A percentile compares a stretch with the other conserved stretches of the same genome.
Evolutionary conservation across 2,329 filamentous ascomycete genomes (phyloP).

Genomic region (Botrytis paeoniae): DNA sequence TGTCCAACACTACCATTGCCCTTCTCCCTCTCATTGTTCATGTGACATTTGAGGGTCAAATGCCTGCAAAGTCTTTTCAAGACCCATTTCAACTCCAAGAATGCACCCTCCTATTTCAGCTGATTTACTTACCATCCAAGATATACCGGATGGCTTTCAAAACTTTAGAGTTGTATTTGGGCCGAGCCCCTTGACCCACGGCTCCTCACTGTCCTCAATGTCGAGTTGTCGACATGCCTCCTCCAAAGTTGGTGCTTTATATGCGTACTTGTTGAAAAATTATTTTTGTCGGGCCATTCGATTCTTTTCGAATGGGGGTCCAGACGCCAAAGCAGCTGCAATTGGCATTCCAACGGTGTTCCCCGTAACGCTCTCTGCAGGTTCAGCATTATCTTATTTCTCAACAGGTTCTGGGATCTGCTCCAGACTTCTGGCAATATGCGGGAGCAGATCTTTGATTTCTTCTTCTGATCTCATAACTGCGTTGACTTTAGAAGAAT

Average conservation of each 20-base stretch:
- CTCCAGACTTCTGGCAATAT: background rate
- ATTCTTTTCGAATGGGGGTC: background rate
- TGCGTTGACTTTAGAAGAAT: background rate
- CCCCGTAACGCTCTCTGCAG: background rate
- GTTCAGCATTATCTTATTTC: background rate
- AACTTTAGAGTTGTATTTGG: background rate
- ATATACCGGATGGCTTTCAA: background rate
- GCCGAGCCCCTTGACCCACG: background rate
- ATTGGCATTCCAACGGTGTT: background rate
- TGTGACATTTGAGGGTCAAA: accelerated
- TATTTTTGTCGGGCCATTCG: background rate
- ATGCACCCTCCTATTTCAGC: background rate
- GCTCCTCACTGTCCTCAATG: accelerated
- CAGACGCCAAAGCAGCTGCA: background rate
- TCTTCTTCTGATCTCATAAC: background rate
- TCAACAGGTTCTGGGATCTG: no score
- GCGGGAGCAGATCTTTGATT: background rate
- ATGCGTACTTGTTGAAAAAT: accelerated
- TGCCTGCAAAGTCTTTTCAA: background rate
- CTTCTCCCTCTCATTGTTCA: background rate
- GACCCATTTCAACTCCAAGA: background rate
- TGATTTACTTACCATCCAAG: background rate
- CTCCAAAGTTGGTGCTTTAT: background rate
- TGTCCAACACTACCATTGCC: background rate
- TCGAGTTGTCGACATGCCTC: background rate